Evolutionary conservation across 2,329 filamentous ascomycete genomes (phyloP).

Genomic region (Sporothrix luriei): DNA sequence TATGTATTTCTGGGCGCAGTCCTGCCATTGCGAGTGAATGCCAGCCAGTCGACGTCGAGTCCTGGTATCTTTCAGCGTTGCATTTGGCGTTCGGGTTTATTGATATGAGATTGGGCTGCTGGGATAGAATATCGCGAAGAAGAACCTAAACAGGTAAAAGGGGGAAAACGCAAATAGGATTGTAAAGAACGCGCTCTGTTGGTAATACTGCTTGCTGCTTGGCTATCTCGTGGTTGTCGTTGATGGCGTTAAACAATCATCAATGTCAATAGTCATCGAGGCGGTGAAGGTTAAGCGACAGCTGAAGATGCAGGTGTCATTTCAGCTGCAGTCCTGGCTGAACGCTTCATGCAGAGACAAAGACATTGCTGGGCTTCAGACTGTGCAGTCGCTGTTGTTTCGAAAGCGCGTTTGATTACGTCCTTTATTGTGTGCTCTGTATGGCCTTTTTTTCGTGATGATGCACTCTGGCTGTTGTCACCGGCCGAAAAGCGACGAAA

Average conservation of each 20-base stretch:
- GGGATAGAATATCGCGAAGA: neutral
- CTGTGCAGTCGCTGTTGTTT: neutral
- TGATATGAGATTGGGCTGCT: constrained; percentile 6
- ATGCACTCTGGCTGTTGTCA: neutral
- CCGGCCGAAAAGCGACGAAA: neutral
- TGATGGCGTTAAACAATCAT: neutral
- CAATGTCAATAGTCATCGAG: neutral
- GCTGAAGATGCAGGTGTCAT: neutral
- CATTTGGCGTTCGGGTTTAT: constrained; percentile 15
- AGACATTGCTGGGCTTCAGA: neutral
- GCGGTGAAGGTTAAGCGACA: constrained; percentile 8
- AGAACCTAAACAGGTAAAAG: neutral
- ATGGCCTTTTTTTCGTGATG: neutral
- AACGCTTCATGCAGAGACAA: neutral
- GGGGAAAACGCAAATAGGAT: neutral
- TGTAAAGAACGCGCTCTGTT: neutral
- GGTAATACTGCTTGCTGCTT: neutral
- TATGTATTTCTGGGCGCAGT: neutral
- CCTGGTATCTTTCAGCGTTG: constrained; percentile 9
- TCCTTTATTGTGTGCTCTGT: neutral
- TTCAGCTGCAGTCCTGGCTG: neutral
- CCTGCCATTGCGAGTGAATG: neutral
- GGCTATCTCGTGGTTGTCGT: no score
- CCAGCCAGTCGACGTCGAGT: neutral
- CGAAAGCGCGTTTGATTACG: neutral